Evolutionary conservation across 2,329 filamentous ascomycete species (phyloP), one percentile per base, ranked within the genome.

Genomic region (Epichloe gansuensis): DNA sequence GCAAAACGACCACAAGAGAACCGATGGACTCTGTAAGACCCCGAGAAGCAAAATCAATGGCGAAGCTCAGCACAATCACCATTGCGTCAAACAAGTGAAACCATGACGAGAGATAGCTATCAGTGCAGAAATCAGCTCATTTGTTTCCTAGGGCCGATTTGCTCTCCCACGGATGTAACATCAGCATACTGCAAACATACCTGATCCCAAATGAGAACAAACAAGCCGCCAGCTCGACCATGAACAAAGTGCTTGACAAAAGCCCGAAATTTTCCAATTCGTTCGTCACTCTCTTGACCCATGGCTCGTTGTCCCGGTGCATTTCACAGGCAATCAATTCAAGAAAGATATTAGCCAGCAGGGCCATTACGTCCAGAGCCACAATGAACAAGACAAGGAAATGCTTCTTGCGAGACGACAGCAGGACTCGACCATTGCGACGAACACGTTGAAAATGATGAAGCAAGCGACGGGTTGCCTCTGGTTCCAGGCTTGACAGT

Each of bases 1-100:
- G 78, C 44, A 87, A 68, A 4, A 85, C 72, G 31, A 87, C 73
- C 47, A 87, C 74, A n/a, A 87, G 69, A 0, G 80, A 84, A 1
- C 76, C 80, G 46, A 84, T 78, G 60, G 85, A 78, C 63, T 82
- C 78, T 5, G 79, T 65, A 1, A 78, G 65, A 44, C 82, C 82
- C 39, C 75, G 74, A 15, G 82, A 71, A 3, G 80, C 63, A 23
- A 85, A 66, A 58, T 86, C 82, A 51, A 85, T 70, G 34, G 77
- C 61, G 62, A 86, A 85, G 57, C 77, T 77, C 2, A 72, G 67
- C 2, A 84, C 53, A 57, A 86, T 85, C 52, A 87, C 74, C 21
- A 73, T 60, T 0, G 80, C 77, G 63, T 87, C 83, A 53, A 87
- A 79, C 50, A 74, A 68, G 61, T 85, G 82, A 61, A 86, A 84